Base-by-base conservation (phyloP, 1,284 basidiomycete genomes). In the Rhodotorula sp. region DNA sequence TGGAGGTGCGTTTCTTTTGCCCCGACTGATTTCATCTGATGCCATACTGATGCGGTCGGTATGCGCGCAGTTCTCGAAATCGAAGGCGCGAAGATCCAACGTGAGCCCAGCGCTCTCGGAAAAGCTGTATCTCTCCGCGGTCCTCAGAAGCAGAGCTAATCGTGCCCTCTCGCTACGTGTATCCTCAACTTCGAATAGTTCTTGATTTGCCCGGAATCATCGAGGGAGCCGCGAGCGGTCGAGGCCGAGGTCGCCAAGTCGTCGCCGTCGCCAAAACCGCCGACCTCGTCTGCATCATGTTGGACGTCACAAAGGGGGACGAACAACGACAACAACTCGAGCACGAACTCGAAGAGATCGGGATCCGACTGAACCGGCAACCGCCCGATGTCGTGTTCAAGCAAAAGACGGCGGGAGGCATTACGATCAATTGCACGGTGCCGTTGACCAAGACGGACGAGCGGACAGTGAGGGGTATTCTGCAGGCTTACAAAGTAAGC, bases 171-270 rank as follows among this genome's bases (percentile, higher is more conserved):
- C 34, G 34, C 34, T 34, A 34, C 34, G 7, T 34, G 34, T 4
- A 34, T 34, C 34, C 34, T 34, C 34, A 34, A 34, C 34, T 34
- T 29, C 26, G 20, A 1, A 20, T 26, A 76, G 75, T 99, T 60
- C 87, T 97, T 43, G 96, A 99, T 87, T 83, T 99, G 68, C 96
- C 96, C 3, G 96, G 96, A 83, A 99, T 99, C 79, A 93, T 98
- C 31, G 95, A 98, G 82, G 96, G 95, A 58, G 95, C 96, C 12
- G 91, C 91, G 77, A 91, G 93, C 83, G 91, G 93, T 76, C 87
- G 93, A 76, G 96, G 96, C 49, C 87, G 96, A 79, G 96, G 96
- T 62, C 88, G 96, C 75, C 96, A 99, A 83, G 96, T 99, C 43
- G 93, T 99, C 23, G 79, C 81, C 23, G 82, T 82, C 1, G 82